These are phyloP conservation scores for Nannizziopsis barbatae DNA, from an alignment of 2,329 filamentous ascomycete species.

Conservation along the genomic window DNA sequence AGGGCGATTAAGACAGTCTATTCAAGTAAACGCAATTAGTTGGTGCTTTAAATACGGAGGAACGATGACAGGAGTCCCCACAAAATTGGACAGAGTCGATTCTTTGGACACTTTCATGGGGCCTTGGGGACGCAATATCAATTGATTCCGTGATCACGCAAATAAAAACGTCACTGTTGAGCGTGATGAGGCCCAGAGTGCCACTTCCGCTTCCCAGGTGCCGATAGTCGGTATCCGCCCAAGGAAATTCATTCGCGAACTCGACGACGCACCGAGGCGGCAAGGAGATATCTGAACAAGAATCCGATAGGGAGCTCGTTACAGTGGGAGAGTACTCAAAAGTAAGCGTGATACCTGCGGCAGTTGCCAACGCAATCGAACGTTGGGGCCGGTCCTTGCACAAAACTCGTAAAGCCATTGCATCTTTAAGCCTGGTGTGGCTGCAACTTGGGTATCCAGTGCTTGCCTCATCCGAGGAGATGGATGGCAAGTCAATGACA, in stretches of 20 bases:
- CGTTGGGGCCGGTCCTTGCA: constrained; percentile 79
- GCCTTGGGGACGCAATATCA: constrained; percentile 68
- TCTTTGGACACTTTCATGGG: constrained; percentile 78
- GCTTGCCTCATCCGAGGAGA: too few species aligned
- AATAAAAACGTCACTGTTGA: constrained; percentile 76
- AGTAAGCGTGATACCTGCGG: constrained; percentile 66
- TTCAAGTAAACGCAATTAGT: constrained; percentile 8
- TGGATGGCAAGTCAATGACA: too few species aligned
- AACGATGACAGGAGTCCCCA: constrained; percentile 23
- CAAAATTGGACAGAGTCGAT: constrained; percentile 79
- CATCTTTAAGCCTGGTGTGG: too few species aligned
- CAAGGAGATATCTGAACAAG: constrained; percentile 27
- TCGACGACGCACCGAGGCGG: constrained; percentile 73
- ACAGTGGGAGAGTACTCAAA: constrained; percentile 64
- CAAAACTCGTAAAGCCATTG: constrained; percentile 60
- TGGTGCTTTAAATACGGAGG: constrained; percentile 4
- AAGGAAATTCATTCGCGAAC: constrained; percentile 54
- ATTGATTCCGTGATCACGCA: constrained; percentile 74
- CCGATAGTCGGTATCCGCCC: constrained; percentile 65
- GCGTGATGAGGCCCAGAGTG: constrained; percentile 75
- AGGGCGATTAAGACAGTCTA: constrained; percentile 74
- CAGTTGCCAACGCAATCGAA: constrained; percentile 67
- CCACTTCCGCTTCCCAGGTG: constrained; percentile 69
- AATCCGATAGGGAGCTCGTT: constrained; percentile 41
- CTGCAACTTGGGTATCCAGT: too few species aligned